Percentiles rank a stretch among this genome's conserved stretches.
Evolutionary conservation across 495 filamentous ascomycete genomes (phyloP).

Genomic region (Glonium stellatum): DNA sequence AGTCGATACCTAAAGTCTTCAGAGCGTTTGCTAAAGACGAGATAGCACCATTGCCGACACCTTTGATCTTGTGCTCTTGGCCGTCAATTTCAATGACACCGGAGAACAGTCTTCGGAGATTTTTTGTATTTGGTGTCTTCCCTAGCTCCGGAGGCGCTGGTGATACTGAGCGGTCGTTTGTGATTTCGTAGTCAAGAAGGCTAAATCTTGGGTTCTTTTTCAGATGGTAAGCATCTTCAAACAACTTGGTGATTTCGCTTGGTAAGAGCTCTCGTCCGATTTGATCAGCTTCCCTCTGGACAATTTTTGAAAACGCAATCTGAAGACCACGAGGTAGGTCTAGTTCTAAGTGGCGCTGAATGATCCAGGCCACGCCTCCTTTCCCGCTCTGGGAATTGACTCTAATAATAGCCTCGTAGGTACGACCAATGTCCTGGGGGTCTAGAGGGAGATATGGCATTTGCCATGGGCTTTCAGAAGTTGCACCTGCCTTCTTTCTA

Average conservation of each 20-base stretch:
- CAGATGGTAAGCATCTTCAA: constrained; percentile 79
- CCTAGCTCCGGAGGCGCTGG: constrained; percentile 60
- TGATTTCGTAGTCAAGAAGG: constrained; percentile 89
- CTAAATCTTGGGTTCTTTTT: constrained; percentile 73
- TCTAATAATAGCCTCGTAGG: constrained; percentile 94
- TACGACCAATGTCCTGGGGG: constrained; percentile 87
- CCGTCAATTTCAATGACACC: constrained; percentile 83
- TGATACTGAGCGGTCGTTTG: constrained; percentile 70
- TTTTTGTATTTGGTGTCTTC: constrained; percentile 65
- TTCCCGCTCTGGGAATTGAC: constrained; percentile 97
- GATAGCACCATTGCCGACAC: constrained; percentile 82
- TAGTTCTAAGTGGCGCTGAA: constrained; percentile 78
- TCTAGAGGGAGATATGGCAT: constrained; percentile 93
- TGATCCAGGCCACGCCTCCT: constrained; percentile 91
- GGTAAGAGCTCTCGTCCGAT: constrained; percentile 76
- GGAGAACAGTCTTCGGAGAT: constrained; percentile 75
- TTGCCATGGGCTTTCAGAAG: constrained; percentile 56
- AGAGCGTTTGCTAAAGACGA: constrained; percentile 83
- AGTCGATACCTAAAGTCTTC: constrained; percentile 70
- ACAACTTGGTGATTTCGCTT: constrained; percentile 76
- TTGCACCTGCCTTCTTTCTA: constrained; percentile 53
- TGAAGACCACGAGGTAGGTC: constrained; percentile 91
- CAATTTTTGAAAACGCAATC: constrained; percentile 80
- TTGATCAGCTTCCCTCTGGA: constrained; percentile 68
- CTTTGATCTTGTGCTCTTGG: constrained; percentile 66